phyloP scores from a whole-genome alignment of 2,329 filamentous ascomycete species.

The Apiospora sp. region DNA sequence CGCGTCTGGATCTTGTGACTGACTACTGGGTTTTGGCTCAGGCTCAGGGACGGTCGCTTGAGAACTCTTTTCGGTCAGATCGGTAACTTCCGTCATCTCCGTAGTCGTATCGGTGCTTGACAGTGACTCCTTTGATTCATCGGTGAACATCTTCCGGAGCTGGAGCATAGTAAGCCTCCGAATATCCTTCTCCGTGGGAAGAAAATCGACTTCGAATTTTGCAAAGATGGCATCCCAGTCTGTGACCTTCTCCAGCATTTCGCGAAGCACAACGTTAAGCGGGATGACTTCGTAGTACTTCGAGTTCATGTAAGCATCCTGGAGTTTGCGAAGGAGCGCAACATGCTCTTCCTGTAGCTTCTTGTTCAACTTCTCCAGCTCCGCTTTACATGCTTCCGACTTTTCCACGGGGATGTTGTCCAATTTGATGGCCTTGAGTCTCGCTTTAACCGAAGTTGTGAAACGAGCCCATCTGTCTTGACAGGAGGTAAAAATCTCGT shows the following conservation, averaged over 20 bases:
- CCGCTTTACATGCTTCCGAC: conserved; percentile 78
- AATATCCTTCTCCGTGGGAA: conserved; percentile 96
- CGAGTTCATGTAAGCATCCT: conserved; percentile 90
- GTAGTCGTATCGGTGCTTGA: conserved; percentile 71
- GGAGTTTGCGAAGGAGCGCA: conserved; percentile 76
- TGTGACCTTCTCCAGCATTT: conserved; percentile 90
- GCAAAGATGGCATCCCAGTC: conserved; percentile 93
- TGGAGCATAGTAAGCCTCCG: conserved; percentile 90
- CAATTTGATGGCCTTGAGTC: conserved; percentile 87
- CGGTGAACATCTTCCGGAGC: conserved; percentile 92
- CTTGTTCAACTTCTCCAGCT: conserved; percentile 80
- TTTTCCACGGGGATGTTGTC: conserved; percentile 92
- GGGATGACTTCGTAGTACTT: conserved; percentile 98
- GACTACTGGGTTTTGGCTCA: conserved; percentile 34
- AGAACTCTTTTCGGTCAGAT: conserved; percentile 56
- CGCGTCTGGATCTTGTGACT: conserved; percentile 33
- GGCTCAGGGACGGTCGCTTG: conserved; percentile 43
- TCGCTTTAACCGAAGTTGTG: conserved; percentile 83
- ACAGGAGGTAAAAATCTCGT: conserved; percentile 83
- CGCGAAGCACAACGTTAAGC: conserved; percentile 85
- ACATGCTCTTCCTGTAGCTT: conserved; percentile 86
- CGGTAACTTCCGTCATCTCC: conserved; percentile 63
- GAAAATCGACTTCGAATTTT: conserved; percentile 91
- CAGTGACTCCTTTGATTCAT: conserved; percentile 82
- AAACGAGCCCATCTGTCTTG: conserved; percentile 86